A percentile compares a stretch with the other conserved stretches of the same genome.
Evolutionary conservation across 345 rosid genomes (phyloP).

Genomic region (Schrenkiella parvula): DNA sequence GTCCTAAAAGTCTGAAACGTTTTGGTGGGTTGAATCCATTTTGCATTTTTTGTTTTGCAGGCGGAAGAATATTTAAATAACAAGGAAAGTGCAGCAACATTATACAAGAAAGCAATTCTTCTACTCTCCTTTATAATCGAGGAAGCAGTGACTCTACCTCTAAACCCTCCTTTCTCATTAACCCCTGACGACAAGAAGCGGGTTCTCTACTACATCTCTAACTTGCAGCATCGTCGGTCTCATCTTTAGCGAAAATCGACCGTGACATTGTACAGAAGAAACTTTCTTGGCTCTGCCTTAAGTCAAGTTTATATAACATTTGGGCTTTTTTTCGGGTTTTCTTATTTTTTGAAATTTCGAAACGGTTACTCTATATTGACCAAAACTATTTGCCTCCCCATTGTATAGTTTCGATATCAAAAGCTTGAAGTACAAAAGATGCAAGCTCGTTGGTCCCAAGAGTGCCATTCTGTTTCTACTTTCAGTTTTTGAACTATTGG

Average conservation of each 20-base stretch:
- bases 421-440: not conserved
- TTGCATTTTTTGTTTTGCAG: conserved; percentile 25
- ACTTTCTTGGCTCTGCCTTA: conserved; percentile 1
- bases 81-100: conserved; percentile 44
- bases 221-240: conserved; percentile 51
- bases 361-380: conserved; percentile 18
- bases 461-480: not conserved
- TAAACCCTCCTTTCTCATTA: conserved; percentile 54
- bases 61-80: conserved; percentile 64
- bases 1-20: not conserved
- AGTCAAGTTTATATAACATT: conserved; percentile 9
- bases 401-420: conserved; percentile 21
- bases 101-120: conserved; percentile 64
- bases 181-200: conserved; percentile 45
- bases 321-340: not conserved
- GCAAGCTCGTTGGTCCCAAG: not conserved
- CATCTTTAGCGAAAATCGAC: conserved; percentile 32
- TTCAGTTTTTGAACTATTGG: not conserved
- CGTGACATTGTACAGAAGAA: conserved; percentile 28
- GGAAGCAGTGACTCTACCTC: conserved; percentile 60
- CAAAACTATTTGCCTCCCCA: conserved; percentile 21
- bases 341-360: not conserved
- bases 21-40: not conserved
- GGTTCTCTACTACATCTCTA: conserved; percentile 51
- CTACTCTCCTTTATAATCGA: conserved; percentile 57